Percentiles rank a stretch among this genome's conserved stretches.
Evolutionary conservation across 352 stramenopile species (phyloP).

Genomic region (Hyaloperonospora brassicae): DNA sequence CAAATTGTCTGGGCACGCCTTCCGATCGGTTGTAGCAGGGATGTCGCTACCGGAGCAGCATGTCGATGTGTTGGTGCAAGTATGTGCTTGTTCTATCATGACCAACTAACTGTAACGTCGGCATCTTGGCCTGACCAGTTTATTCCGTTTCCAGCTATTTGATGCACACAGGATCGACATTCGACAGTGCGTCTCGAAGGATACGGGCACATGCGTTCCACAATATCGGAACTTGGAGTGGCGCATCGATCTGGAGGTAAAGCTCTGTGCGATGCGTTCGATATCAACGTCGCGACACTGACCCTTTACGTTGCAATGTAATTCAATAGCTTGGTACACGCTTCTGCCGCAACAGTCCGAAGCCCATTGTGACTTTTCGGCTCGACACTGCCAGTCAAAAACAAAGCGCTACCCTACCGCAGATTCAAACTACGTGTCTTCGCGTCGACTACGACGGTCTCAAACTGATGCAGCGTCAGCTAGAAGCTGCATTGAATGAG

Average conservation of each 20-base stretch:
- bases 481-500: conserved; percentile 63
- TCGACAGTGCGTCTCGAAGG: conserved; percentile 35
- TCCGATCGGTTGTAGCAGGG: conserved; percentile 37
- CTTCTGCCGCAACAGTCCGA: conserved; percentile 49
- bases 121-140: too few relatives aligned
- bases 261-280: not conserved
- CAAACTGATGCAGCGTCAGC: conserved; percentile 48
- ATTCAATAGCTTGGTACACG: conserved; percentile 46
- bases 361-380: conserved; percentile 59
- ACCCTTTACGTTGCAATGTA: not conserved
- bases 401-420: conserved; percentile 17
- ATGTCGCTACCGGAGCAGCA: conserved; percentile 40
- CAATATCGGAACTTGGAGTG: conserved; percentile 63
- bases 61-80: conserved; percentile 37
- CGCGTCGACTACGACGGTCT: conserved; percentile 61
- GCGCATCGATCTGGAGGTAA: conserved; percentile 76
- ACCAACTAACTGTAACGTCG: too few relatives aligned
- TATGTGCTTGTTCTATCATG: conserved; percentile 9
- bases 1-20: conserved; percentile 34
- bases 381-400: conserved; percentile 35
- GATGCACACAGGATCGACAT: conserved; percentile 40
- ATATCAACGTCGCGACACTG: not conserved
- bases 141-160: conserved; percentile 33
- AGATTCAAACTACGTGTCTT: conserved; percentile 34
- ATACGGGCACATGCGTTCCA: conserved; percentile 36